phyloP scores from a whole-genome alignment of 2,329 filamentous ascomycete species.

The Fusarium liriodendri region DNA sequence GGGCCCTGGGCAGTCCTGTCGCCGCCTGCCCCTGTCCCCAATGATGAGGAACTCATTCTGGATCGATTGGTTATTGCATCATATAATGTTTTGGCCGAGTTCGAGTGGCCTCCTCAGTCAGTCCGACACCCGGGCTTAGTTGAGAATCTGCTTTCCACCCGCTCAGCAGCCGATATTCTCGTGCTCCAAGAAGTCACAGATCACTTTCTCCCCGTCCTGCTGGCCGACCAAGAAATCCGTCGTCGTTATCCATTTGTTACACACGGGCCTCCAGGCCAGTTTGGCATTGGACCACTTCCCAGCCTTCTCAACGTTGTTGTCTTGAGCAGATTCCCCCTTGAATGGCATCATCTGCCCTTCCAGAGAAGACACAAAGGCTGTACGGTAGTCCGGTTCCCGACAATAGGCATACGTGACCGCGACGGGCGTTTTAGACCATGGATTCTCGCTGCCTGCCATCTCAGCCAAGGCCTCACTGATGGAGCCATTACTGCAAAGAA shows the following conservation, averaged over 20 bases:
- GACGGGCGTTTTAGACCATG: constrained; percentile 50
- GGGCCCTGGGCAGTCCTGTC: constrained; percentile 14
- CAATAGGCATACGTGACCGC: constrained; percentile 18
- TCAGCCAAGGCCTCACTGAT: constrained; percentile 71
- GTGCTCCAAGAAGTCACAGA: constrained; percentile 74
- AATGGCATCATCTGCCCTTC: constrained; percentile 66
- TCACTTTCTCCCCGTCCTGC: constrained; percentile 68
- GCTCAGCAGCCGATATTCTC: constrained; percentile 59
- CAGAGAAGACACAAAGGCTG: constrained; percentile 68
- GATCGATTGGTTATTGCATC: constrained; percentile 56
- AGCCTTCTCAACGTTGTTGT: constrained; percentile 71
- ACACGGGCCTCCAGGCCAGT: constrained; percentile 65
- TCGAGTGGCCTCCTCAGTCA: constrained; percentile 57
- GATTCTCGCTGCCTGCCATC: constrained; percentile 68
- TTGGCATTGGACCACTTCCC: constrained; percentile 65
- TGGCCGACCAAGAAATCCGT: constrained; percentile 58
- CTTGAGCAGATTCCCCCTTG: constrained; percentile 66
- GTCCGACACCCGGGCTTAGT: constrained; percentile 57
- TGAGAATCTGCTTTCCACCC: constrained; percentile 55
- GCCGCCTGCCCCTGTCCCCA: background rate
- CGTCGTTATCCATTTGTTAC: constrained; percentile 66
- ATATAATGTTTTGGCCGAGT: constrained; percentile 66
- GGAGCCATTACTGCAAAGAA: constrained; percentile 67
- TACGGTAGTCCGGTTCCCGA: constrained; percentile 58
- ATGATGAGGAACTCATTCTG: background rate